Base-by-base conservation (phyloP, 2,329 filamentous ascomycete species). In the Paecilomyces niveus region DNA sequence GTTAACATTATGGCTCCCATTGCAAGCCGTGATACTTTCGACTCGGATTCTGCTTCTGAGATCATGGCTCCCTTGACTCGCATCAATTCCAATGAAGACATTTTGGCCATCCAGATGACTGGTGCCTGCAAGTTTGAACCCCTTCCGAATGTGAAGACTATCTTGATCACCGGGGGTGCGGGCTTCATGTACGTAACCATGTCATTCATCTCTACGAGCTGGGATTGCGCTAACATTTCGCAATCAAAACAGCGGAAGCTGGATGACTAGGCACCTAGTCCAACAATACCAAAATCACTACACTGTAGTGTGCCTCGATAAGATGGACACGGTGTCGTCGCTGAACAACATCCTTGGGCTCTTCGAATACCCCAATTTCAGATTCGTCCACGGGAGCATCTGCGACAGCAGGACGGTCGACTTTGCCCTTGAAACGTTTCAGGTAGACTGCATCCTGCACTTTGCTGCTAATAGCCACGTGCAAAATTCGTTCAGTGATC, bases 381-480 rank as follows among this genome's bases (percentile, higher is more conserved):
- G 32, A 33, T 33, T 93, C 71, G 88, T 90, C 72, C 85, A 89
- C 70, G 89, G 90, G 57, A 89, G 93, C 67, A 85, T 93, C 8
- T 91, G 87, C 32, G 85, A 87, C 63, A 85, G 86, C 0, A 77
- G 79, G 5, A 85, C 89, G 66, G 88, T 93, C 2, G 80, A 89
- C 62, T 82, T 84, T 65, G 90, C 86, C 69, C 81, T 93, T 68
- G 82, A 88, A 70, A 82, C 84, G 61, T 80, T 90, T 76, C 81
- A 84, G 33, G 88, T 93, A 66, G 90, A 93, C 70, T 91, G 89
- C 56, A 82, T 94, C 61, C 85, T 93, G 72, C 89, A 93, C 73
- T 92, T 94, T 67, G 90, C 90, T 2, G 90, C 90, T n/a, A 88
- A 92, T 74, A 90, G 88, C 7, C 89, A 93, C 69, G 90, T 94